Percentiles rank a stretch among this genome's conserved stretches.
phyloP scores from a whole-genome alignment of 2,329 filamentous ascomycete genomes.

The Fusarium chaquense region DNA sequence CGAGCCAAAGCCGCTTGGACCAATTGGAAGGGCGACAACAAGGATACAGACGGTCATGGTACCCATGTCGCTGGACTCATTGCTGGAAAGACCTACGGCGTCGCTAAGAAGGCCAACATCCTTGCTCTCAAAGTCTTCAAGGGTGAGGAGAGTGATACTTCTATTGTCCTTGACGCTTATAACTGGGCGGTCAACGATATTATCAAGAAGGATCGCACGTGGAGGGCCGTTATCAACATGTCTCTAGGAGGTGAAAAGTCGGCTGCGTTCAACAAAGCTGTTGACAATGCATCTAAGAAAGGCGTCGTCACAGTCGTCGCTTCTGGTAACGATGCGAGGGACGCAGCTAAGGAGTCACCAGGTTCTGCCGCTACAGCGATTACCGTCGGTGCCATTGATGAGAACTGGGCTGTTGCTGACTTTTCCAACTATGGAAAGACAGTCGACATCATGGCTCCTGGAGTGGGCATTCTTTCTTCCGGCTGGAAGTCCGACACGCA shows the following conservation, averaged over 20 bases:
- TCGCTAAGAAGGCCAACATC: conserved; percentile 57
- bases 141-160: conserved; percentile 29
- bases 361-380: conserved; percentile 44
- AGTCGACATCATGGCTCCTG: conserved; percentile 61
- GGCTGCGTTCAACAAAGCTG: conserved; percentile 25
- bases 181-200: conserved; percentile 55
- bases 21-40: conserved; percentile 3
- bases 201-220: conserved; percentile 41
- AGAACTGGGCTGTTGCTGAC: conserved; percentile 49
- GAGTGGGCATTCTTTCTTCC: conserved; percentile 56
- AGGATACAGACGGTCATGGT: conserved; percentile 29
- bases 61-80: conserved; percentile 39
- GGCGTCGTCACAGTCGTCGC: conserved; percentile 56
- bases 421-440: conserved; percentile 61
- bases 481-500: conserved; percentile 50
- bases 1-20: conserved; percentile 27
- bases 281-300: conserved; percentile 40
- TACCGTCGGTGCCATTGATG: conserved; percentile 50
- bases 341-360: conserved; percentile 36
- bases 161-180: conserved; percentile 49
- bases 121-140: conserved; percentile 59
- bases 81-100: conserved; percentile 43
- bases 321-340: conserved; percentile 40
- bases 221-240: conserved; percentile 59
- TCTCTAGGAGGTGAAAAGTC: conserved; percentile 52